Evolutionary conservation across 2,329 filamentous ascomycete species (phyloP).

Genomic region (Ceratocystis eucalypticola): DNA sequence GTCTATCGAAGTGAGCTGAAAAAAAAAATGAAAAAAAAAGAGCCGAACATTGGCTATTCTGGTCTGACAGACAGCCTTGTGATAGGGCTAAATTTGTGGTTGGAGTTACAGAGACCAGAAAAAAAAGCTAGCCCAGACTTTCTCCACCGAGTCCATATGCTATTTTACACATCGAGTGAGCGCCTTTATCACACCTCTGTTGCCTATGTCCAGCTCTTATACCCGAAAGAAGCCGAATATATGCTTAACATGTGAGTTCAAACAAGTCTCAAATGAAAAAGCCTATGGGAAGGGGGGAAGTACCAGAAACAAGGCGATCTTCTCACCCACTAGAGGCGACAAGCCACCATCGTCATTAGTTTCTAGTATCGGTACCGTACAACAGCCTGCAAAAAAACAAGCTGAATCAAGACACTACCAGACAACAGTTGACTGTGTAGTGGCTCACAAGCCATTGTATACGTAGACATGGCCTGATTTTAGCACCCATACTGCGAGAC

Average conservation of each 20-base stretch:
- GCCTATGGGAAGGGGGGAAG: not conserved
- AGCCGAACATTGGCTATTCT: not conserved
- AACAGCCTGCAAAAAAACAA: not conserved
- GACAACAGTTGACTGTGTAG: not conserved
- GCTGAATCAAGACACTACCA: not conserved
- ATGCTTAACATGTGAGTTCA: not conserved
- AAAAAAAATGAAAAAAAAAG: not conserved
- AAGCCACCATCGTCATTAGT: not conserved
- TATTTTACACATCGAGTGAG: not conserved
- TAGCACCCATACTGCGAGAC: not conserved
- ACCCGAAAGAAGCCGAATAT: not conserved
- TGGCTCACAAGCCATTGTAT: not conserved
- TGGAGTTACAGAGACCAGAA: not conserved
- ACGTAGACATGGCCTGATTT: not conserved
- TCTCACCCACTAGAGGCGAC: not conserved
- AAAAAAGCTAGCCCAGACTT: not conserved
- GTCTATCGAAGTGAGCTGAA: not conserved
- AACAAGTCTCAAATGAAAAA: not conserved
- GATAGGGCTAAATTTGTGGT: not conserved
- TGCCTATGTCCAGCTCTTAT: not conserved
- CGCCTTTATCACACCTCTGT: not conserved
- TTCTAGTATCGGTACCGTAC: not conserved
- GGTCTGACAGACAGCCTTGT: conserved; percentile 1
- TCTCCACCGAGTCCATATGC: not conserved
- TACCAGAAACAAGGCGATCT: not conserved